Evolutionary conservation across 805 yeast genomes (phyloP).

Genomic region (Candida glaebosa): DNA sequence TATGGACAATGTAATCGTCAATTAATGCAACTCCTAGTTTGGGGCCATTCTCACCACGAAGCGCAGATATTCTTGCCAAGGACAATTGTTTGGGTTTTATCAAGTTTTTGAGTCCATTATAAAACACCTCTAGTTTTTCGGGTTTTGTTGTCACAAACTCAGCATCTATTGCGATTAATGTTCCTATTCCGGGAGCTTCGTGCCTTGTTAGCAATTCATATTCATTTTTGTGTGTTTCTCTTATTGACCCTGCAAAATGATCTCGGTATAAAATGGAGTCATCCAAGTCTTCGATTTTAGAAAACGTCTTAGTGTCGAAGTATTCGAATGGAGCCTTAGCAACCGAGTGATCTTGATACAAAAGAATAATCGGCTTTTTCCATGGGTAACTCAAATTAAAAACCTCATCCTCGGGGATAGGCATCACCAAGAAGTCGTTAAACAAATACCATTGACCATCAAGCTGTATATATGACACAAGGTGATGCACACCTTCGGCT

Average conservation of each 20-base stretch:
- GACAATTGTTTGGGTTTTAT: constrained; percentile 73
- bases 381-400: constrained; percentile 68
- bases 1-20: constrained; percentile 85
- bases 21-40: constrained; percentile 75
- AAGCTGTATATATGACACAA: constrained; percentile 57
- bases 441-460: constrained; percentile 72
- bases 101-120: constrained; percentile 65
- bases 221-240: constrained; percentile 57
- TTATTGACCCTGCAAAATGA: constrained; percentile 64
- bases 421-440: constrained; percentile 85
- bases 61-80: constrained; percentile 84
- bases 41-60: constrained; percentile 68
- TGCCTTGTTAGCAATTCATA: constrained; percentile 62
- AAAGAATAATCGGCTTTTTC: constrained; percentile 76
- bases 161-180: constrained; percentile 90
- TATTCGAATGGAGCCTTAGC: constrained; percentile 22
- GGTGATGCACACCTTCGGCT: constrained; percentile 45
- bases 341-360: constrained; percentile 57
- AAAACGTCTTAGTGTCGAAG: constrained; percentile 21
- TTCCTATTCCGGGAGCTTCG: constrained; percentile 73
- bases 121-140: constrained; percentile 74
- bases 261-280: constrained; percentile 69
- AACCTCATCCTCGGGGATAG: constrained; percentile 73
- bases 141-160: constrained; percentile 85
- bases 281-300: constrained; percentile 37